These are phyloP conservation scores for Termitomyces sp. DNA, from an alignment of 768 basidiomycete genomes.

Conservation along the genomic window DNA sequence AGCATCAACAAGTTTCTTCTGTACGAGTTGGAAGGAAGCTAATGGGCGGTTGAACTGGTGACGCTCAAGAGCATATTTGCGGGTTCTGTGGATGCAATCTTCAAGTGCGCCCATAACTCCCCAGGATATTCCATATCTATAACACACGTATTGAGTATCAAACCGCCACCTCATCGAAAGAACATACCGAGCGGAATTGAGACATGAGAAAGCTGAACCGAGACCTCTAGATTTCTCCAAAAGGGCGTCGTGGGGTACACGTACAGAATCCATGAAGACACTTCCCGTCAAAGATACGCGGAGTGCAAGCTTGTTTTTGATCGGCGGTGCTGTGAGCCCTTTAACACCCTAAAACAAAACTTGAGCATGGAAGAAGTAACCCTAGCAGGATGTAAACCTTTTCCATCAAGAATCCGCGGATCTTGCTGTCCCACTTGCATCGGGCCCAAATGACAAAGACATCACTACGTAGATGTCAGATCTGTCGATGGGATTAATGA, in stretches of 20 bases:
- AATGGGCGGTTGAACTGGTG: conserved; percentile 88
- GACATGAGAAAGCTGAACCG: conserved; percentile 84
- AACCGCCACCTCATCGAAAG: neutral
- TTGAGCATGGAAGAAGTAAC: neutral
- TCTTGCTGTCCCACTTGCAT: conserved; percentile 90
- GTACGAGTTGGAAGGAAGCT: conserved; percentile 95
- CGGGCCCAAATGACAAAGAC: conserved; percentile 92
- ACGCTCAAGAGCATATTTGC: conserved; percentile 84
- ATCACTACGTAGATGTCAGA: conserved; percentile 47
- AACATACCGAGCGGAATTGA: conserved; percentile 78
- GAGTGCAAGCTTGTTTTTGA: conserved; percentile 92
- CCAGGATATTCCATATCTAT: conserved; percentile 86
- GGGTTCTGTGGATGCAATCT: conserved; percentile 77
- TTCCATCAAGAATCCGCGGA: conserved; percentile 88
- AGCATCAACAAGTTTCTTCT: conserved; percentile 96
- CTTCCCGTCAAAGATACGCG: conserved; percentile 83
- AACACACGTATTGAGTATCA: neutral
- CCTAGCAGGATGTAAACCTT: conserved; percentile 50
- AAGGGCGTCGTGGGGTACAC: conserved; percentile 68
- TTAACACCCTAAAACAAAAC: conserved; percentile 57
- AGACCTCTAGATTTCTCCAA: conserved; percentile 79
- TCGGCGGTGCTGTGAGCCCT: conserved; percentile 81
- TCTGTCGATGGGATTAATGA: neutral
- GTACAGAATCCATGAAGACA: conserved; percentile 89
- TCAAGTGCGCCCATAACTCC: conserved; percentile 96